Base-by-base conservation (phyloP, 2,329 filamentous ascomycete genomes). In the Cercospora sesami region DNA sequence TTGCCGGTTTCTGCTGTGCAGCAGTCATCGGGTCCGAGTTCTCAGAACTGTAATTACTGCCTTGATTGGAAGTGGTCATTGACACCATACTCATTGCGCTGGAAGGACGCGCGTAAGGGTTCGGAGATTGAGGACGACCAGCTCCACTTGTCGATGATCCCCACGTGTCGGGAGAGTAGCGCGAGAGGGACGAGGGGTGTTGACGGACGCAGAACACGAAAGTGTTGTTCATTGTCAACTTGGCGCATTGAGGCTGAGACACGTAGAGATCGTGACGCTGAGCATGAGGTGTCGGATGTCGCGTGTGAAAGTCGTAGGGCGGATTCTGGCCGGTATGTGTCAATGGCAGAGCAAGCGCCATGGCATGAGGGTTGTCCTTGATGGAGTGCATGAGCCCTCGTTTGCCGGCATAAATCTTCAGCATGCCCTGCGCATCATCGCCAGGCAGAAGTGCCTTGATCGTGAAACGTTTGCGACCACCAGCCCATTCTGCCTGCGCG, bases 191-290 rank as follows among this genome's bases (percentile, higher is more conserved):
- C 0, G 92, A 90, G 0, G 94, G 92, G 77, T 99, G 94, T 77
- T 99, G 95, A 57, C 95, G 91, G 69, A 99, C 91, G 63, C 91
- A 91, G 79, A 99, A 99, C 30, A 99, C 94, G 77, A 97, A 99
- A 0, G 95, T 99, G 78, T 99, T 98, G 83, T 98, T 97, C 65
- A 96, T 85, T 1, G 93, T 94, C 30, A 99, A 84, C 28, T 90
- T 88, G 72, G 90, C 87, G 78, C 95, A 99, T 79, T 99, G 96
- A 1, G 96, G 95, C 77, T 98, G 95, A 55, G 94, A 92, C 71
- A 99, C 92, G 79, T 99, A 99, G 67, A 99, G 89, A 78, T 99
- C 95, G 79, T 99, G 94, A 51, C 94, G 89, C 77, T 97, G 93
- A n/a, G 95, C 95, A 79, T 99, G 95, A 8, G 95, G 95, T 2